Percentiles rank a stretch among this genome's conserved stretches.
Evolutionary conservation across 177 flowering plant species (phyloP).

Genomic region (Vitis hybrid): DNA sequence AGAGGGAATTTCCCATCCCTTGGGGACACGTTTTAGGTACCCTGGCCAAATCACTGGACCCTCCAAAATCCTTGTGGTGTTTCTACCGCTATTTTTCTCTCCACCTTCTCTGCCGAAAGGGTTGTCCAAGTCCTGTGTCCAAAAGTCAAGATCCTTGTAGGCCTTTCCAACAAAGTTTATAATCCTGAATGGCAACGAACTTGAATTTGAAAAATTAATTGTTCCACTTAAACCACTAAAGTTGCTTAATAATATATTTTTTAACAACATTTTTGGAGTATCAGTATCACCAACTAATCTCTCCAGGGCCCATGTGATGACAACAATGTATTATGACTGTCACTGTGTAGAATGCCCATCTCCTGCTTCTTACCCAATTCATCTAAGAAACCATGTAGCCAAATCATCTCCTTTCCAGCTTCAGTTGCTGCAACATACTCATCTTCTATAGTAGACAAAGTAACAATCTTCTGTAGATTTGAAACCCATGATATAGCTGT

Average conservation of each 20-base stretch:
- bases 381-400: no score
- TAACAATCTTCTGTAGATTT: no score
- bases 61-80: background rate
- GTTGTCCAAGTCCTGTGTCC: conserved; percentile 35
- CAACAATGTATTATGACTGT: no score
- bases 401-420: no score
- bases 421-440: no score
- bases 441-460: no score
- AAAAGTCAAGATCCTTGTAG: conserved; percentile 39
- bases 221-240: conserved; percentile 37
- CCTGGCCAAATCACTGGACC: conserved; percentile 39
- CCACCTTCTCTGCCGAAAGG: conserved; percentile 1
- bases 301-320: no score
- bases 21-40: conserved; percentile 20
- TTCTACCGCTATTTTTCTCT: background rate
- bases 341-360: no score
- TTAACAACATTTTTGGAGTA: conserved; percentile 20
- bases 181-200: conserved; percentile 17
- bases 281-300: background rate
- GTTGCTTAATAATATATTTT: background rate
- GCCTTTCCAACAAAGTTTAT: conserved; percentile 40
- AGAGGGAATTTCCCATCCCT: conserved; percentile 40
- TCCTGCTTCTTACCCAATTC: no score
- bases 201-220: conserved; percentile 17
- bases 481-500: no score